Percentiles rank a stretch among this genome's conserved stretches.
Conservation (phyloP, 768 basidiomycete species). For the Termitomyces sp. region DNA sequence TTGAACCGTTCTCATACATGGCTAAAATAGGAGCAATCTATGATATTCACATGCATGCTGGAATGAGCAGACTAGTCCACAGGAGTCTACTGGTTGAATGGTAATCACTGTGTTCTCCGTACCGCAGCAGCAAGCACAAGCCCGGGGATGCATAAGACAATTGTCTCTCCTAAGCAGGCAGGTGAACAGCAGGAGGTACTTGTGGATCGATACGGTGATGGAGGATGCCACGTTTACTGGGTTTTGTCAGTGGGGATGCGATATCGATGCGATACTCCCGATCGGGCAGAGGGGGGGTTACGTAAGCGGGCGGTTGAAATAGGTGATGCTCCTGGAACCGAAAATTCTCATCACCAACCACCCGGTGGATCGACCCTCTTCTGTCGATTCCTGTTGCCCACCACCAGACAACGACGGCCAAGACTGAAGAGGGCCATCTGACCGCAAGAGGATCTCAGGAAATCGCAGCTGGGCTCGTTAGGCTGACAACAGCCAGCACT, state of each 20-base stretch:
- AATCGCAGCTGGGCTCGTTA: slow-evolving; percentile 26
- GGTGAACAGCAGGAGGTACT: not conserved
- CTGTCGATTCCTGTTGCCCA: slow-evolving; percentile 43
- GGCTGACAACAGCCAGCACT: slow-evolving; percentile 24
- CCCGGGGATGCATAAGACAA: not conserved
- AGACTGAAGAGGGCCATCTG: slow-evolving; percentile 39
- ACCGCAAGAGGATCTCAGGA: slow-evolving; percentile 15
- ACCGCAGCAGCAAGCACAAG: not conserved
- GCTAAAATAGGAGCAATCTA: not conserved
- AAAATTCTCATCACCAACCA: slow-evolving; percentile 24
- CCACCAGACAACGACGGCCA: slow-evolving; percentile 31
- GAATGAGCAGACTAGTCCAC: not conserved
- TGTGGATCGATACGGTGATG: not conserved
- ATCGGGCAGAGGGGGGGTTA: slow-evolving; percentile 10
- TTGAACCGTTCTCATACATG: not conserved
- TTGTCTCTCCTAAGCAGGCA: not conserved
- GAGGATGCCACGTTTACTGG: not conserved
- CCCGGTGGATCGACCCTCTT: slow-evolving; percentile 47
- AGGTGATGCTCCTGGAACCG: slow-evolving; percentile 5
- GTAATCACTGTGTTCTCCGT: not conserved
- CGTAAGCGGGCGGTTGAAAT: slow-evolving; percentile 14
- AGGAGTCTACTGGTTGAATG: not conserved
- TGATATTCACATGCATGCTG: not conserved
- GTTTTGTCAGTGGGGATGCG: not conserved
- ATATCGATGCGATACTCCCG: not conserved